Evolutionary conservation across 371 early-diverging fungal species (phyloP), one percentile per base, ranked within the genome.

Genomic region (Chytridium lagenaria): DNA sequence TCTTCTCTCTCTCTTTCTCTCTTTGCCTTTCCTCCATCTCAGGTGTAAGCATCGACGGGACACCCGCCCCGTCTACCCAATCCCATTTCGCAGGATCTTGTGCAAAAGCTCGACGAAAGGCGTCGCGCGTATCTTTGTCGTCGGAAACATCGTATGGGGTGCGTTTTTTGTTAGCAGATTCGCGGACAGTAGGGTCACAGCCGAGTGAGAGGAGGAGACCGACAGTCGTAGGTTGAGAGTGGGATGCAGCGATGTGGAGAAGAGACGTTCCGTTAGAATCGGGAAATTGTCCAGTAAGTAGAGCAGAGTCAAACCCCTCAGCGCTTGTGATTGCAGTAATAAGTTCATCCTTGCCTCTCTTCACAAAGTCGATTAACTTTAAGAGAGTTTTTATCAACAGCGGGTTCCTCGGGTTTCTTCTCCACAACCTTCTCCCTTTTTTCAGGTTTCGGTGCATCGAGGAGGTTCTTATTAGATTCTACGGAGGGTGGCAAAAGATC

Each of bases 91-190:
- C 87, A 3, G 86, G 50, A 39, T 85, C 82, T n/a, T 81, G 82
- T 86, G 92, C 90, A 64, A 85, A 90, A 10, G 74, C 78, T 19
- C 93, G 82, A 23, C 93, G 82, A 78, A 95, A 95, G 0, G 86
- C 90, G 76, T 95, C 93, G 12, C 95, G 84, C 0, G 90, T 90
- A 22, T 86, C 85, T 69, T 93, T 92, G 77, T 90, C 88, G 51
- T 84, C 88, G 10, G 93, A 86, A 3, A 94, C 82, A 44, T 95
- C 93, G 73, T 95, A 97, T 0, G 97, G 91, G 10, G 91, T 91
- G 67, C 87, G 44, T 15, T 26, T 33, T 15, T 57, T 50, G 16
- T 71, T 70, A 1, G 57, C 37, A 16, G 39, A 69, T 7, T 71
- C 82, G 19, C 88, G 82, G 1, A 91, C 76, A 0, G 95, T 94